phyloP scores from a whole-genome alignment of 2,329 filamentous ascomycete species.

The Trichoderma sp. region DNA sequence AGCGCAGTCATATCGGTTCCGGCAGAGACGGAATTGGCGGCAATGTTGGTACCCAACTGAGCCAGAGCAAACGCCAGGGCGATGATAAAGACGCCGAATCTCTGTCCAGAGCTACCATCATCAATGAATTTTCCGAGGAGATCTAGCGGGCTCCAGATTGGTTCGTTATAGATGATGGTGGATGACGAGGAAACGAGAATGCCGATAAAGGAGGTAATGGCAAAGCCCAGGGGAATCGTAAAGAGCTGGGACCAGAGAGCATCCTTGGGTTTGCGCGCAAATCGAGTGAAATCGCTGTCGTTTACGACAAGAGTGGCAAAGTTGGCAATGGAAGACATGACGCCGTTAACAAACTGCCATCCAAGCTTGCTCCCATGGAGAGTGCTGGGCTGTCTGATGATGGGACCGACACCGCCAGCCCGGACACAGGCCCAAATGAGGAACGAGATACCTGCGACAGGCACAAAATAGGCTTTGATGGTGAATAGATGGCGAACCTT shows the following conservation, averaged over 20 bases:
- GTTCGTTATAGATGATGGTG: constrained; percentile 63
- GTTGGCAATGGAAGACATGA: constrained; percentile 89
- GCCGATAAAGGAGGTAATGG: constrained; percentile 80
- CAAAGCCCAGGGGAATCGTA: constrained; percentile 71
- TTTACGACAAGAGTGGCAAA: constrained; percentile 86
- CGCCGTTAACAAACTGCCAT: constrained; percentile 81
- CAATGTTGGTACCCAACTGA: constrained; percentile 84
- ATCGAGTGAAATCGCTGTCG: constrained; percentile 82
- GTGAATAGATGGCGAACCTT: constrained; percentile 89
- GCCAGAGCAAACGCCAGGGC: constrained; percentile 71
- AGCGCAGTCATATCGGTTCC: constrained; percentile 82
- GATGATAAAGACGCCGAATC: constrained; percentile 77
- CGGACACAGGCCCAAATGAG: constrained; percentile 84
- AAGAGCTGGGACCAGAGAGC: constrained; percentile 80
- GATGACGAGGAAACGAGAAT: constrained; percentile 77
- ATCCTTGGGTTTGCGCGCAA: constrained; percentile 73
- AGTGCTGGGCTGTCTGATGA: constrained; percentile 68
- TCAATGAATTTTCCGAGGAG: constrained; percentile 68
- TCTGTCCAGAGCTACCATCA: constrained; percentile 66
- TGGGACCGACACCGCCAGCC: constrained; percentile 80
- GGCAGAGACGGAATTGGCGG: constrained; percentile 81
- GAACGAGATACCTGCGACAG: constrained; percentile 78
- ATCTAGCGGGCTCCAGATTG: constrained; percentile 73
- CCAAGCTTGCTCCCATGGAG: constrained; percentile 68
- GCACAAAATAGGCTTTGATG: constrained; percentile 83